Base-by-base conservation (phyloP, 2,329 filamentous ascomycete species). In the Cytospora leucostoma region DNA sequence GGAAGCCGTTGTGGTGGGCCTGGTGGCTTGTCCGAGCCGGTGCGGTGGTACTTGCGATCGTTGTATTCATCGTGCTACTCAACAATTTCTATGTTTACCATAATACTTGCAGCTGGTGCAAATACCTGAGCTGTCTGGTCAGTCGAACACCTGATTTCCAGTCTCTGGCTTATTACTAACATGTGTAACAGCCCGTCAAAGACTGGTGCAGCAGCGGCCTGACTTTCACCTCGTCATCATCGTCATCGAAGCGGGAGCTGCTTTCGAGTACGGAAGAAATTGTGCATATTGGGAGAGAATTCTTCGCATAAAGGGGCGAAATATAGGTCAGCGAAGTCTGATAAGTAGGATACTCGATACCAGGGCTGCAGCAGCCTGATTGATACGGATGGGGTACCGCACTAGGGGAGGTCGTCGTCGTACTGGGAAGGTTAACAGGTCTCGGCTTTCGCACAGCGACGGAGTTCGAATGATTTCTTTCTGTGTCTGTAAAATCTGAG, bases 1-100 rank as follows among this genome's bases (percentile, higher is more conserved):
- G 95, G 19, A 97, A 96, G 74, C 90, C 91, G 27, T 82, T 97
- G 8, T 99, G 95, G 95, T 99, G 95, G 95, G 90, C 80, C 7
- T 99, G 95, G 95, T 98, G 94, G 94, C 76, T 97, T 27, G 83
- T 98, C 34, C 86, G 95, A 19, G 91, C 85, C 1, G 92, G 84
- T 0, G 88, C 90, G 32, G 79, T 99, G 58, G 84, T 97, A 8
- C 84, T 88, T n/a, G 90, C 93, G 38, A 81, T 97, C 40, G 84
- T 96, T 49, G 89, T 89, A 1, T 97, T 98, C 74, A 90, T 97
- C 66, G 78, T 97, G 52, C 80, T 99, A 59, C 76, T 98, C 65
- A 88, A 93, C 73, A 95, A 97, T 78, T 99, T 99, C 74, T 98
- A 98, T 77, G 85, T 85, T 67, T 88, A 89, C 74, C 84, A 85